A percentile compares a stretch with the other conserved stretches of the same genome.
Conservation (phyloP, 306 rosid species). For the Fragaria nilgerrensis region DNA sequence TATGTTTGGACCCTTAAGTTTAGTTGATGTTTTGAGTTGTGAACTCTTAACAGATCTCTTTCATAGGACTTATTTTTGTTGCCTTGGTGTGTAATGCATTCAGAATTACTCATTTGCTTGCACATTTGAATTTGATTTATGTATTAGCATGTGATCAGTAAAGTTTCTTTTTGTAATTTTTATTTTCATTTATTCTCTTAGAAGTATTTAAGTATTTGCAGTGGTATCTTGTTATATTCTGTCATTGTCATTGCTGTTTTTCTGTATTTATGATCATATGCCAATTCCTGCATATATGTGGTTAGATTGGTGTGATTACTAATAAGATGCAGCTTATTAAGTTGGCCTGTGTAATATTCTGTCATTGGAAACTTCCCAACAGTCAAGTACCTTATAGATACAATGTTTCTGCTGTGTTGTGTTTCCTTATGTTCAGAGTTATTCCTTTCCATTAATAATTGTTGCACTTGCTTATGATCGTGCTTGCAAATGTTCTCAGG, state of each 20-base stretch:
- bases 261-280: neutral
- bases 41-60: neutral
- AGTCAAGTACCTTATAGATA: neutral
- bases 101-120: neutral
- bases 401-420: neutral
- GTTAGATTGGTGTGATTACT: neutral
- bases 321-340: neutral
- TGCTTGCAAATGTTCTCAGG: slow-evolving; percentile 47
- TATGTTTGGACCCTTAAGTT: neutral
- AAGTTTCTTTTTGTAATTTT: neutral
- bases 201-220: neutral
- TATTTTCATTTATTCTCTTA: neutral
- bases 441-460: neutral
- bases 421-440: neutral
- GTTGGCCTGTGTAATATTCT: neutral
- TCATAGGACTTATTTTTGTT: neutral
- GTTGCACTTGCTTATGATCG: slow-evolving; percentile 7
- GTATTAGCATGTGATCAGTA: neutral
- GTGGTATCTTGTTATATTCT: neutral
- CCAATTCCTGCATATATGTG: neutral
- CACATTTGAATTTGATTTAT: neutral
- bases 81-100: neutral
- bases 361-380: neutral
- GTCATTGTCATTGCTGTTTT: neutral
- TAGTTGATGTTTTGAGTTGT: neutral